Conservation (phyloP, 2,329 filamentous ascomycete species). For the Nemania sp. region DNA sequence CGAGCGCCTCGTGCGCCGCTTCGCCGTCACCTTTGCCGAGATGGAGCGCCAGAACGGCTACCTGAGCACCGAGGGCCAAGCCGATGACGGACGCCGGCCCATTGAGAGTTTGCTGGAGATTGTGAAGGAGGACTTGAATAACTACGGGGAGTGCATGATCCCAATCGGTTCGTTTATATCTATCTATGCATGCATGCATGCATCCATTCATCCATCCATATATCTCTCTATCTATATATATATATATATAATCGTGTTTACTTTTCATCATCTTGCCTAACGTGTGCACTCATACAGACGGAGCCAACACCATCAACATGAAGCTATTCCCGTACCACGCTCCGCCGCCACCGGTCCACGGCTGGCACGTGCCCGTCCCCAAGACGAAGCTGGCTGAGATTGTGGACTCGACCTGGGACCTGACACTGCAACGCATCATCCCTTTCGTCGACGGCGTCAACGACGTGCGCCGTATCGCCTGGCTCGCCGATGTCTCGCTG, state of each 20-base stretch:
- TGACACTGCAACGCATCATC: slow-evolving; percentile 83
- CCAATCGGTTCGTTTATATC: slow-evolving; percentile 78
- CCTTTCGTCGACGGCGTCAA: slow-evolving; percentile 91
- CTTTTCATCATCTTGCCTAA: too few relatives aligned
- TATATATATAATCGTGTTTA: too few relatives aligned
- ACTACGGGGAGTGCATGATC: slow-evolving; percentile 98
- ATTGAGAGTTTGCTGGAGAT: slow-evolving; percentile 89
- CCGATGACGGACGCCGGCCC: slow-evolving; percentile 67
- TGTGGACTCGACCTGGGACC: slow-evolving; percentile 77
- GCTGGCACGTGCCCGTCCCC: slow-evolving; percentile 90
- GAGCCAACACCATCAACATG: slow-evolving; percentile 94
- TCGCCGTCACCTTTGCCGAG: slow-evolving; percentile 86
- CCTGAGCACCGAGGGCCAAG: slow-evolving; percentile 63
- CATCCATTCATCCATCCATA: too few relatives aligned
- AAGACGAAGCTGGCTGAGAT: slow-evolving; percentile 74
- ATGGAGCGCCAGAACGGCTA: slow-evolving; percentile 94
- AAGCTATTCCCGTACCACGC: slow-evolving; percentile 90
- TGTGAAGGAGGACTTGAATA: slow-evolving; percentile 88
- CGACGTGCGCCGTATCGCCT: slow-evolving; percentile 87
- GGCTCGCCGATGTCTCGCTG: slow-evolving; percentile 85
- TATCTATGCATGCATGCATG: not conserved
- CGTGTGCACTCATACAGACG: slow-evolving; percentile 66
- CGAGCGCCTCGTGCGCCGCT: slow-evolving; percentile 85
- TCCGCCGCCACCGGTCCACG: slow-evolving; percentile 79
- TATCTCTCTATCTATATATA: too few relatives aligned